Base-by-base conservation (phyloP, 2,329 filamentous ascomycete genomes). In the Pseudogymnoascus verrucosus region DNA sequence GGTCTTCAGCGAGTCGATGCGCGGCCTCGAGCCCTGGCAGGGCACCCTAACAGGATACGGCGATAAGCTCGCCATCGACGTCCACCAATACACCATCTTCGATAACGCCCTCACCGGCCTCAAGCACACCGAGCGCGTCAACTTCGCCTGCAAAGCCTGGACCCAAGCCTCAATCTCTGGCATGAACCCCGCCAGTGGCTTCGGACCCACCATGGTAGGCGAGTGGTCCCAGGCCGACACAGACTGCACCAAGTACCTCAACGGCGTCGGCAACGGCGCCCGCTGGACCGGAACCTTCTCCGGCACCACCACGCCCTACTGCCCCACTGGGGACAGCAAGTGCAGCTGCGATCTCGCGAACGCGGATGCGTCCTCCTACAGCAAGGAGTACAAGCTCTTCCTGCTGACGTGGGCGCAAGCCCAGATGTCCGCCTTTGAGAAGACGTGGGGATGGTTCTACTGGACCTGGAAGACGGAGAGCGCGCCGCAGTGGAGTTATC, bases 181-280 rank as follows among this genome's bases (percentile, higher is more conserved):
- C 73, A 88, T 91, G 79, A 82, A 91, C 76, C 88, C 82, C 4
- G 76, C 80, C 4, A 90, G 86, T 0, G 93, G 93, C 7, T 99
- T 93, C 78, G 95, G 95, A 0, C 93, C 93, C 0, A 98, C 92
- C 19, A 86, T 98, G 69, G 93, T 96, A 75, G 95, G 93, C 68
- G 95, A 99, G 80, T 99, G 93, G 92, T 93, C 89, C 0, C 93
- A 98, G 78, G 93, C 95, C 42, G 95, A 99, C 76, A 97, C 95
- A 1, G 95, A 99, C 78, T 99, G 95, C 78, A 87, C 92, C 0
- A 76, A 82, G 65, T 86, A 90, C 76, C 84, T 99, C 71, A 98
- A 96, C 76, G 93, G 96, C 76, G 91, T 97, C 42, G 88, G 88
- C 70, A 86, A 87, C 72, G 95, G 95, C 60, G 93, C 88, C 61